A percentile compares a stretch with the other conserved stretches of the same genome.
Conservation (phyloP, 768 basidiomycete genomes). For the Auriscalpium vulgare region DNA sequence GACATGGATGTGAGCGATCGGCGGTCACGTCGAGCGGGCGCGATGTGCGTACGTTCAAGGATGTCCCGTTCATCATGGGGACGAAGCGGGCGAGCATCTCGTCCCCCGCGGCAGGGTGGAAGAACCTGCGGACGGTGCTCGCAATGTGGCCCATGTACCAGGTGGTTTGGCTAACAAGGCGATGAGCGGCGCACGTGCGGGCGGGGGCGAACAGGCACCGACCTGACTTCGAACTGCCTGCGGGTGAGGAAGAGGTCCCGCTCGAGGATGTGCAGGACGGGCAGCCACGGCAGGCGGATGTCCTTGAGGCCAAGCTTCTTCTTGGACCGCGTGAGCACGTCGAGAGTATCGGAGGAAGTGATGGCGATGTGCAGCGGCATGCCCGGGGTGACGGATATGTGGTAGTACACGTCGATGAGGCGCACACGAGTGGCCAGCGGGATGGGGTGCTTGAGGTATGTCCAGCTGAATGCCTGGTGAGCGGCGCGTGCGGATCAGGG, state of each 20-base stretch:
- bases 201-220: constrained; percentile 18
- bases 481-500: constrained; percentile 5
- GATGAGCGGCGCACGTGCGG: neutral
- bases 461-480: constrained; percentile 46
- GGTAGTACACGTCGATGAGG: constrained; percentile 73
- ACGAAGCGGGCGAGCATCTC: constrained; percentile 87
- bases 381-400: constrained; percentile 67
- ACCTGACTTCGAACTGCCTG: constrained; percentile 76
- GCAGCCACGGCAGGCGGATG: constrained; percentile 76
- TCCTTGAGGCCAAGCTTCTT: constrained; percentile 72
- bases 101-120: constrained; percentile 78
- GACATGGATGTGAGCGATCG: neutral
- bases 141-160: constrained; percentile 73
- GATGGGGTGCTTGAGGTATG: constrained; percentile 79
- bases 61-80: constrained; percentile 67
- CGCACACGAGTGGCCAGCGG: constrained; percentile 69
- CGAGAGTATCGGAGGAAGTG: constrained; percentile 56
- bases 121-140: constrained; percentile 67
- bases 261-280: constrained; percentile 62
- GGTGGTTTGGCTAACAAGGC: constrained; percentile 48
- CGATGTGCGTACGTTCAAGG: constrained; percentile 51
- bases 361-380: constrained; percentile 65
- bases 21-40: neutral
- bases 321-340: constrained; percentile 53
- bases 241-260: constrained; percentile 71